Conservation (phyloP, 1,284 basidiomycete genomes). For the Singerocomus rubriflavus region DNA sequence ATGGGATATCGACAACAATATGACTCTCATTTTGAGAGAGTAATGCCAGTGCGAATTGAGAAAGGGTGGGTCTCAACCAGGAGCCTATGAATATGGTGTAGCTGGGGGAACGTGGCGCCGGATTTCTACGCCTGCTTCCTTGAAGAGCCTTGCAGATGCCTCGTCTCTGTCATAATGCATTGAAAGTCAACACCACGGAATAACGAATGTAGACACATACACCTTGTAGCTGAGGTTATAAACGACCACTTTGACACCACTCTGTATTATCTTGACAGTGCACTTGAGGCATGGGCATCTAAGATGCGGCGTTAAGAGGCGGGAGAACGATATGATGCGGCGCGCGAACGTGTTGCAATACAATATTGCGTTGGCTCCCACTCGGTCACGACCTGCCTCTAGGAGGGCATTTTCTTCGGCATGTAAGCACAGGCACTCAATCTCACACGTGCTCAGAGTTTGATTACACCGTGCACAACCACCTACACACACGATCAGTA, state of each 20-base stretch:
- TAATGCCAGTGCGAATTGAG: conserved; percentile 6
- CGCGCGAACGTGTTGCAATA: conserved; percentile 82
- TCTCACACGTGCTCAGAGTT: conserved; percentile 34
- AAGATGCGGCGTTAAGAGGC: conserved; percentile 6
- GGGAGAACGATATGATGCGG: conserved; percentile 2
- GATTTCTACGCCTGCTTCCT: conserved; percentile 75
- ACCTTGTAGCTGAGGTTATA: conserved; percentile 97
- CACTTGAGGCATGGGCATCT: conserved; percentile 98
- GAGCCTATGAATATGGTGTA: conserved; percentile 14
- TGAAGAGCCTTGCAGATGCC: conserved; percentile 72
- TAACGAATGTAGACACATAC: conserved; percentile 43
- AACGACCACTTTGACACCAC: conserved; percentile 89
- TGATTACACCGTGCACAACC: conserved; percentile 82
- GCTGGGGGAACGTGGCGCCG: conserved; percentile 55
- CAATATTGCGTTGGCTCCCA: conserved; percentile 79
- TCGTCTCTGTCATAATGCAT: conserved; percentile 56
- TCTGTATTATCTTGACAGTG: conserved; percentile 96
- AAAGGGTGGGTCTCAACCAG: not conserved
- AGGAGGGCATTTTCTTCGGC: conserved; percentile 98
- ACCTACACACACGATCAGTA: conserved; percentile 33
- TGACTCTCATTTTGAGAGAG: conserved; percentile 41
- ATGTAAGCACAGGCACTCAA: conserved; percentile 92
- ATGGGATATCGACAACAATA: conserved; percentile 64
- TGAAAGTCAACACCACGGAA: conserved; percentile 1
- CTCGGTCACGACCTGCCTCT: conserved; percentile 85